Evolutionary conservation across 768 basidiomycete species (phyloP), one percentile per base, ranked within the genome.

Genomic region (Lanmaoa rubissima): DNA sequence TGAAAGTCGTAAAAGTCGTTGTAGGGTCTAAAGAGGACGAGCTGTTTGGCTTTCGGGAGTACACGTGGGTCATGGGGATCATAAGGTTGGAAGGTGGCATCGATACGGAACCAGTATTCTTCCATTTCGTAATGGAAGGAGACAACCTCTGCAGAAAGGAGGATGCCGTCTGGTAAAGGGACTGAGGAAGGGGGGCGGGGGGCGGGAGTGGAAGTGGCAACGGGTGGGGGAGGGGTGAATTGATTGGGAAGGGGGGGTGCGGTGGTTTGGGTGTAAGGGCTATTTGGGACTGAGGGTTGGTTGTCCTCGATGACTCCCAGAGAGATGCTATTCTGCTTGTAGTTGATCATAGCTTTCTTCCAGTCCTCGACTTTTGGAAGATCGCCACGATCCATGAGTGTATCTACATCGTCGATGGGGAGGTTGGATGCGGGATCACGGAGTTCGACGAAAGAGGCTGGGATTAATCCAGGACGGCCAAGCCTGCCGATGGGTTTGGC

Each of bases 1-100:
- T 99, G 97, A 73, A 98, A 98, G 65, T 95, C 92, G 75, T 96
- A 98, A 73, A 99, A 99, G 73, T 99, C 96, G 65, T 95, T 91
- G 79, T 99, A 99, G 26, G 92, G 86, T 49, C 97, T 84, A 76
- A 96, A 99, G 43, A 98, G 80, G 61, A 94, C 85, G 54, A 98
- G 85, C 35, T 88, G 84, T 62, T 84, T 87, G 13, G 90, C 83
- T 12, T 80, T 79, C 5, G 90, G 88, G 31, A 87, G 79, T 16
- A 72, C 65, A 31, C 71, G 74, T 52, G 82, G 80, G 45, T 82
- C 86, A 17, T 82, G 75, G 10, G 78, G 77, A 58, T 80, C 81
- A 64, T 90, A 93, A 0, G 95, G 93, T 62, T 95, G 89, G 75
- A 86, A 98, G 56, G 87, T 73, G 54, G 90, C 94, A 67, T 97